Conservation (phyloP, 75 land plant species). For the Chamaecyparis obtusa region DNA sequence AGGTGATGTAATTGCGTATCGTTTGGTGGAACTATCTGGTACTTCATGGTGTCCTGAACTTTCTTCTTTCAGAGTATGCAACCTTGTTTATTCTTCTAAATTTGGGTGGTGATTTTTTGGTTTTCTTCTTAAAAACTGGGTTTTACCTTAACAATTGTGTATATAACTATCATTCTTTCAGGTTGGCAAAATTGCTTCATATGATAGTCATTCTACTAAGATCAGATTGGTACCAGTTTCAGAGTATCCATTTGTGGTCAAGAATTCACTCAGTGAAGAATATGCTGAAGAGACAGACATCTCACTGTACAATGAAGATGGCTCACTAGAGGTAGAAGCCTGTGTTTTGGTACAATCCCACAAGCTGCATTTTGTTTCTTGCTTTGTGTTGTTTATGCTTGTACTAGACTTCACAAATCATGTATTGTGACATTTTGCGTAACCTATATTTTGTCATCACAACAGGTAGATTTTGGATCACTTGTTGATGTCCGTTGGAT, state of each 20-base stretch:
- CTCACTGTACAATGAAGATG: constrained; percentile 70
- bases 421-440: neutral
- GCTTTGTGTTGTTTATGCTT: neutral
- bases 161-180: constrained; percentile 15
- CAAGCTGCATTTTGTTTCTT: neutral
- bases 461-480: constrained; percentile 48
- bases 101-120: neutral
- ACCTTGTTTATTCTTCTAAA: neutral
- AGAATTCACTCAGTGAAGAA: constrained; percentile 24
- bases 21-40: constrained; percentile 68
- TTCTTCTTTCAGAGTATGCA: constrained; percentile 54
- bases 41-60: constrained; percentile 80
- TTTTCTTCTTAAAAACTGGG: neutral
- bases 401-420: neutral
- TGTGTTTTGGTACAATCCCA: neutral
- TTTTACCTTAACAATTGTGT: neutral
- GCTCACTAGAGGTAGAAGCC: constrained; percentile 68
- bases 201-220: constrained; percentile 30
- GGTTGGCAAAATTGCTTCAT: constrained; percentile 70
- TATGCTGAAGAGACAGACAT: constrained; percentile 15
- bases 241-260: constrained; percentile 44
- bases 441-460: neutral
- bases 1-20: constrained; percentile 82
- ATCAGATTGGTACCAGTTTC: constrained; percentile 48
- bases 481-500: constrained; percentile 60